Base-by-base conservation (phyloP, 164 flowering plant species). In the Vitis cinerea region DNA sequence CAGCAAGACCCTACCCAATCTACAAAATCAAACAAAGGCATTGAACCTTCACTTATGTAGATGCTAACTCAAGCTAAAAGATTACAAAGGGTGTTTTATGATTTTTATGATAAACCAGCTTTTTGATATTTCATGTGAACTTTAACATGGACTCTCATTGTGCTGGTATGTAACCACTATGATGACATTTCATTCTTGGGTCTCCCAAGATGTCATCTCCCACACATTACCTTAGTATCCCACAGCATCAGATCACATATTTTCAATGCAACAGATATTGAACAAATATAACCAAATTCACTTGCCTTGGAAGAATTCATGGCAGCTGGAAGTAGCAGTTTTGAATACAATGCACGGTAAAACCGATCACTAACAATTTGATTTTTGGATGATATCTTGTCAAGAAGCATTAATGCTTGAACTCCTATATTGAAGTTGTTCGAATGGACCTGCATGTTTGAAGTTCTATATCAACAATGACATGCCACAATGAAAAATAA, bases 391-490 rank as follows among this genome's bases (percentile, higher is more conserved):
- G 97, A 85, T 69, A 96, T 87, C 70, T 93, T 93, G 75, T 88
- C 92, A 60, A 93, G 87, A 85, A 96, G 99, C 95, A 89, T 88
- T 57, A 96, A 76, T 17, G 98, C 94, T 81, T 96, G 99, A 77
- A 96, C 84, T 23, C 95, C 97, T 12, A 96, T 92, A 80, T 96
- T 96, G 64, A 96, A 96, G 79, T 90, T 96, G 73, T 84, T 83
- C 7, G 99, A 93, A 78, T 96, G 99, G 64, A 90, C 98, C 99
- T 93, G 86, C 77, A 83, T 8, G 51, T 16, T 69, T 30, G 61
- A 71, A n/a, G 23, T 23, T 47, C 1, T 16, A 75, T 2, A 57
- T 62, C n/a, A 15, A 69, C 14, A 10, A 48, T 50, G 9, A 64
- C 13, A 37, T 17, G 60, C 17, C 49, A 50, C 13, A 5, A 29